A percentile compares a stretch with the other conserved stretches of the same genome.
Conservation (phyloP, 225 moss, liverwort and hornwort species). For the Straminergon stramineum region DNA sequence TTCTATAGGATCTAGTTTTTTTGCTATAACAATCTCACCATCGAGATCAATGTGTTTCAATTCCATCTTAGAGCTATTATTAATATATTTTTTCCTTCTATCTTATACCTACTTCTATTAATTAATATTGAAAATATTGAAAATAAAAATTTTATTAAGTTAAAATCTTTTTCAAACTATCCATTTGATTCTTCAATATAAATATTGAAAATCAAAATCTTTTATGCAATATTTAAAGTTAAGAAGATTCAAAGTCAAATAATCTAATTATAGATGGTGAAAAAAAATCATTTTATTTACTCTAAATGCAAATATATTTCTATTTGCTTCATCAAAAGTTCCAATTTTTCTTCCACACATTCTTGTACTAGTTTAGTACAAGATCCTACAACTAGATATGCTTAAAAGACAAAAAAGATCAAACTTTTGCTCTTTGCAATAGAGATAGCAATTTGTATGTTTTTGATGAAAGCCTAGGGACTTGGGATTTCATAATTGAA, state of each 20-base stretch:
- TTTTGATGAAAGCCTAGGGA: background rate
- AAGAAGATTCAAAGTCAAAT: background rate
- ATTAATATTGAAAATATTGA: too few relatives aligned
- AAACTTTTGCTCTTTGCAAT: background rate
- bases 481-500: background rate
- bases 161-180: rapidly evolving
- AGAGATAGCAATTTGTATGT: rapidly evolving
- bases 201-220: background rate
- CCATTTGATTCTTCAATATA: too few relatives aligned
- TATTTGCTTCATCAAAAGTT: rapidly evolving
- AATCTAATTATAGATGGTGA: background rate
- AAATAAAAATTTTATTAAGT: rapidly evolving
- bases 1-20: rapidly evolving
- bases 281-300: background rate
- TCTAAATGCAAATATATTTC: background rate
- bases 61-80: background rate
- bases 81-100: background rate
- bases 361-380: background rate
- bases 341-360: background rate
- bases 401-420: background rate
- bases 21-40: rapidly evolving
- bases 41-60: background rate
- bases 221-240: background rate
- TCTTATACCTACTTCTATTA: background rate
- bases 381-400: too few relatives aligned